phyloP scores from a whole-genome alignment of 2,329 filamentous ascomycete genomes.

The Keithomyces neogunnii region DNA sequence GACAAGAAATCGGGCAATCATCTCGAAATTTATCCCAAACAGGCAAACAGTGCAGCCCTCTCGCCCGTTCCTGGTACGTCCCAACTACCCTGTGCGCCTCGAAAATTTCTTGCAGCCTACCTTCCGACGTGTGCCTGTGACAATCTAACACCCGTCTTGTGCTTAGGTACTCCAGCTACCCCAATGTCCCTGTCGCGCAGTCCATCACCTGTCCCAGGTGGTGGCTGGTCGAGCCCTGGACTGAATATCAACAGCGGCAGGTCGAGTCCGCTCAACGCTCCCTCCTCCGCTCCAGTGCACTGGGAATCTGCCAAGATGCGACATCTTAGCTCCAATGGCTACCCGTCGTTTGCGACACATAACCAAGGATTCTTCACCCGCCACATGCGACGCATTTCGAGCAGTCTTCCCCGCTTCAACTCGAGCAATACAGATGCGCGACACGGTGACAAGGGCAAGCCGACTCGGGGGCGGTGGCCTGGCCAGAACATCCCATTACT shows the following conservation, averaged over 20 bases:
- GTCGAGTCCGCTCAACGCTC: constrained; percentile 52
- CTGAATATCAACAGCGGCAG: constrained; percentile 65
- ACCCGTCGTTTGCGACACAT: constrained; percentile 70
- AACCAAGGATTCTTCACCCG: constrained; percentile 82
- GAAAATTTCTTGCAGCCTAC: neutral
- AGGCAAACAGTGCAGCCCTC: constrained; percentile 26
- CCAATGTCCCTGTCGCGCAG: constrained; percentile 81
- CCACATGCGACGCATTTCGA: constrained; percentile 74
- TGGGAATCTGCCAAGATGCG: constrained; percentile 80
- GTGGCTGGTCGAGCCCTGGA: constrained; percentile 82
- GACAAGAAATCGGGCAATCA: constrained; percentile 22
- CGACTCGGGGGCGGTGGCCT: constrained; percentile 46
- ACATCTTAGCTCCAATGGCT: constrained; percentile 63
- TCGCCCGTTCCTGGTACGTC: constrained; percentile 50
- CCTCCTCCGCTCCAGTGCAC: constrained; percentile 51
- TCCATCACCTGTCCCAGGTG: constrained; percentile 74
- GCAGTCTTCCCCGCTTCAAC: constrained; percentile 67
- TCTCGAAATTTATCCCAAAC: constrained; percentile 22
- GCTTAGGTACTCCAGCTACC: constrained; percentile 43
- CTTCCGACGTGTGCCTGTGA: neutral
- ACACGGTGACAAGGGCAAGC: constrained; percentile 73
- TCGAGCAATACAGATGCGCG: constrained; percentile 32
- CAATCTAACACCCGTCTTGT: constrained; percentile 4
- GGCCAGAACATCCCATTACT: constrained; percentile 35
- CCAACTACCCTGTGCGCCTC: neutral